Percentiles rank a stretch among this genome's conserved stretches.
Conservation (phyloP, 768 basidiomycete species). For the Hericium alpestre region DNA sequence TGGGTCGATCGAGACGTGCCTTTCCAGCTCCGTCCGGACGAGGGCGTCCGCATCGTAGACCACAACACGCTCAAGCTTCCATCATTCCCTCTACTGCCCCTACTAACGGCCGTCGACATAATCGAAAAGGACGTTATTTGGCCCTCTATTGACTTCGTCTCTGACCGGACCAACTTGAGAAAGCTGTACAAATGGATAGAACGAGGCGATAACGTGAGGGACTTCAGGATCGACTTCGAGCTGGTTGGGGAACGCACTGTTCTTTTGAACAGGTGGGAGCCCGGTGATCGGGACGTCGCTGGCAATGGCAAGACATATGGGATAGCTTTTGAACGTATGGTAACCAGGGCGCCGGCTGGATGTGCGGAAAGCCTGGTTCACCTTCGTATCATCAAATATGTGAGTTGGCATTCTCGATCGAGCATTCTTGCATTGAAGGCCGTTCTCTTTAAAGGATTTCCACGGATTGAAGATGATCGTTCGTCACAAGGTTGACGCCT, state of each 20-base stretch:
- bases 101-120: slow-evolving; percentile 49
- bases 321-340: slow-evolving; percentile 48
- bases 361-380: slow-evolving; percentile 46
- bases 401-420: slow-evolving; percentile 15
- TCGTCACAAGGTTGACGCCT: slow-evolving; percentile 42
- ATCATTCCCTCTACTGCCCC: slow-evolving; percentile 35
- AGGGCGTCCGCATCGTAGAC: slow-evolving; percentile 39
- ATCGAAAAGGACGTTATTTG: slow-evolving; percentile 24
- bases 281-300: slow-evolving; percentile 15
- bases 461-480: slow-evolving; percentile 49
- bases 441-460: slow-evolving; percentile 32
- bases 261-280: slow-evolving; percentile 53
- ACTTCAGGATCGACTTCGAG: slow-evolving; percentile 66
- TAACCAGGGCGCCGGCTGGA: slow-evolving; percentile 35
- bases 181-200: slow-evolving; percentile 53
- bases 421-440: not conserved
- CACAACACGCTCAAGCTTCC: slow-evolving; percentile 43
- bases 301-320: slow-evolving; percentile 35
- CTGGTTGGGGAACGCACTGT: slow-evolving; percentile 48
- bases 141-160: slow-evolving; percentile 34
- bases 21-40: slow-evolving; percentile 44
- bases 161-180: slow-evolving; percentile 57
- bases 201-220: slow-evolving; percentile 22
- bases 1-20: slow-evolving; percentile 44
- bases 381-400: slow-evolving; percentile 53